Percentiles rank a stretch among this genome's conserved stretches.
These are phyloP conservation scores for Seiridium cupressi DNA, from an alignment of 2,329 filamentous ascomycete species.

Conservation along the genomic window DNA sequence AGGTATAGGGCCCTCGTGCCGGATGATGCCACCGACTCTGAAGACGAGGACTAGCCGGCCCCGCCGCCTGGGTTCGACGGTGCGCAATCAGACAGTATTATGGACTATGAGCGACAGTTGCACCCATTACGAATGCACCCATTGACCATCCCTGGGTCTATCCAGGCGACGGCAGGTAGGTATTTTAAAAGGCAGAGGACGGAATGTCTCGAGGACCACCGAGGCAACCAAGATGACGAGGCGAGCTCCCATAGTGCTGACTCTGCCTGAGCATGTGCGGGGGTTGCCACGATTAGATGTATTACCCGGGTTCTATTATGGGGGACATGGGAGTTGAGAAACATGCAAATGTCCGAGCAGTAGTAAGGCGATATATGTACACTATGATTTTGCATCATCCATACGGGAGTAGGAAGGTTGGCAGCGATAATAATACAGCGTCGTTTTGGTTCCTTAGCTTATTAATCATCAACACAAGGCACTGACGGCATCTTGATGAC, in stretches of 20 bases:
- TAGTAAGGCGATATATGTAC: too few species aligned
- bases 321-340: neutral
- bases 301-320: neutral
- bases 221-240: neutral
- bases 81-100: neutral
- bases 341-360: too few species aligned
- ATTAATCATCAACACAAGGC: too few species aligned
- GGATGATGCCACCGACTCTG: conserved; percentile 66
- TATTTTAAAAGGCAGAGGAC: neutral
- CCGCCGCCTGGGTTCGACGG: neutral
- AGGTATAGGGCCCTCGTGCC: conserved; percentile 75
- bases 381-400: too few species aligned
- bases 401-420: too few species aligned
- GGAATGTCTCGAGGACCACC: neutral
- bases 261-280: too few species aligned
- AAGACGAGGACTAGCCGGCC: conserved; percentile 4
- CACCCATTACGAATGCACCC: neutral
- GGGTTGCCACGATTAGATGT: neutral
- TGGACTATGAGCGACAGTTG: neutral
- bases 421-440: conserved; percentile 4
- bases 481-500: too few species aligned
- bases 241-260: too few species aligned
- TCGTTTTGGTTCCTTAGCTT: neutral
- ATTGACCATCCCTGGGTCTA: neutral
- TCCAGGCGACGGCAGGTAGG: neutral